Conservation (phyloP, 2,329 filamentous ascomycete species). For the Fusarium miscanthi region DNA sequence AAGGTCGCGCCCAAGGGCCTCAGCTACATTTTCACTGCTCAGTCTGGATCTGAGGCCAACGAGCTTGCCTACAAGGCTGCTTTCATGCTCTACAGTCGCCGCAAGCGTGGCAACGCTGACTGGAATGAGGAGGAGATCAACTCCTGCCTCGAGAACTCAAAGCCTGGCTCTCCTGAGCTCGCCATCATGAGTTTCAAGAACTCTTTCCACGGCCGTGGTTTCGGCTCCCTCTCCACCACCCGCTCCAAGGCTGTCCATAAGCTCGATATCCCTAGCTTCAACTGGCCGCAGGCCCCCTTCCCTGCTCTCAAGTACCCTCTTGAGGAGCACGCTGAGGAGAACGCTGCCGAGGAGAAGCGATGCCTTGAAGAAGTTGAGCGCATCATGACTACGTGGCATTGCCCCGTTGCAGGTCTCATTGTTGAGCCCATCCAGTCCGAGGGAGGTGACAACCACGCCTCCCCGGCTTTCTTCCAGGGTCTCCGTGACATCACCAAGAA, state of each 20-base stretch:
- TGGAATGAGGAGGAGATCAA: slow-evolving; percentile 77
- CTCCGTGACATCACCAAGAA: slow-evolving; percentile 78
- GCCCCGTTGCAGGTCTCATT: slow-evolving; percentile 78
- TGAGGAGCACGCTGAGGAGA: slow-evolving; percentile 74
- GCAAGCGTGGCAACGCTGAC: slow-evolving; percentile 76
- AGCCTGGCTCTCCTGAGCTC: slow-evolving; percentile 78
- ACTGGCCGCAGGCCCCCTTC: slow-evolving; percentile 88
- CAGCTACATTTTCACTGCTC: slow-evolving; percentile 83
- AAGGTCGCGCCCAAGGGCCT: slow-evolving; percentile 79
- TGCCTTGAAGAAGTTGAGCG: slow-evolving; percentile 79
- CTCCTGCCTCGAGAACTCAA: slow-evolving; percentile 76
- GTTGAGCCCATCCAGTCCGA: slow-evolving; percentile 86
- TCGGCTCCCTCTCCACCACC: slow-evolving; percentile 81
- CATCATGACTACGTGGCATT: slow-evolving; percentile 73
- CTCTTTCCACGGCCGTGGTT: slow-evolving; percentile 84
- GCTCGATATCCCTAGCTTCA: slow-evolving; percentile 86
- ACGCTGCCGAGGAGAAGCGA: slow-evolving; percentile 75
- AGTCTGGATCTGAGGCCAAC: slow-evolving; percentile 84
- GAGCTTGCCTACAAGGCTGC: slow-evolving; percentile 88
- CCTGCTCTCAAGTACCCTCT: slow-evolving; percentile 82
- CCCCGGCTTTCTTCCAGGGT: slow-evolving; percentile 80
- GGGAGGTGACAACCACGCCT: slow-evolving; percentile 86
- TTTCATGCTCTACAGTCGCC: slow-evolving; percentile 82
- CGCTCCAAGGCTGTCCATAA: slow-evolving; percentile 88
- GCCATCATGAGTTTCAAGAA: slow-evolving; percentile 83